These are phyloP conservation scores for Hirsutella minnesotensis DNA, from an alignment of 2,329 filamentous ascomycete species.

Conservation along the genomic window DNA sequence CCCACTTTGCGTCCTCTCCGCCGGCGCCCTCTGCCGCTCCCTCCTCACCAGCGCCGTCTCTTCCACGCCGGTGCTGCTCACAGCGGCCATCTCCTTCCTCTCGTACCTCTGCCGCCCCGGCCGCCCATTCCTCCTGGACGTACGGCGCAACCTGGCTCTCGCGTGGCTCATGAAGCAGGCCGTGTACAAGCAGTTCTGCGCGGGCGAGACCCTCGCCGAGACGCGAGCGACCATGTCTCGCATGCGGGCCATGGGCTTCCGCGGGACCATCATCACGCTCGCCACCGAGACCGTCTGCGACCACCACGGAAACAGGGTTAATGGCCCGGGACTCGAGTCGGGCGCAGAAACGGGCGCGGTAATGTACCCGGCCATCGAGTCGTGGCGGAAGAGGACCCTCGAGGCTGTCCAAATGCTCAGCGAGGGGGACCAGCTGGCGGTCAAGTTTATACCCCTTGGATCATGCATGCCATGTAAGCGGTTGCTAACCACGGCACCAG, in stretches of 20 bases:
- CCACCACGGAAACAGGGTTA: constrained; percentile 15
- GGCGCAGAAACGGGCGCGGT: constrained; percentile 28
- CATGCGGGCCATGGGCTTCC: constrained; percentile 36
- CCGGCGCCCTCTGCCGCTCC: constrained; percentile 24
- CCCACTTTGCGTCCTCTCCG: constrained; percentile 19
- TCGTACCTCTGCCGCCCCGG: constrained; percentile 24
- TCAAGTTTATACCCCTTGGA: constrained; percentile 19
- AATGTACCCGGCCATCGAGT: constrained; percentile 22
- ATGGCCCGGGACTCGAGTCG: constrained; percentile 15
- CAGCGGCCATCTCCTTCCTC: constrained; percentile 23
- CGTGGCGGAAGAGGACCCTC: constrained; percentile 20
- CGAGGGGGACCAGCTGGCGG: constrained; percentile 22
- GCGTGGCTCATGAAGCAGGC: constrained; percentile 35
- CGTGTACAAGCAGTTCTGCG: constrained; percentile 44
- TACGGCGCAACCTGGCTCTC: constrained; percentile 38
- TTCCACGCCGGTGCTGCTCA: constrained; percentile 27
- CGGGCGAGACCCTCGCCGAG: constrained; percentile 35
- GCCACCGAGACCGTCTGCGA: constrained; percentile 32
- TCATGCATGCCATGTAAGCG: neutral
- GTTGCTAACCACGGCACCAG: constrained; percentile 9
- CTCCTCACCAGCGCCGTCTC: constrained; percentile 33
- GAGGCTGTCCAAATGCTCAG: constrained; percentile 19
- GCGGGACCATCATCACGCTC: constrained; percentile 43
- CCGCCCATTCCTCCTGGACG: constrained; percentile 25
- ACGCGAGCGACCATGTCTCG: constrained; percentile 28